These are phyloP conservation scores for Lactarius hatsudake DNA, from an alignment of 768 basidiomycete species.

Conservation along the genomic window DNA sequence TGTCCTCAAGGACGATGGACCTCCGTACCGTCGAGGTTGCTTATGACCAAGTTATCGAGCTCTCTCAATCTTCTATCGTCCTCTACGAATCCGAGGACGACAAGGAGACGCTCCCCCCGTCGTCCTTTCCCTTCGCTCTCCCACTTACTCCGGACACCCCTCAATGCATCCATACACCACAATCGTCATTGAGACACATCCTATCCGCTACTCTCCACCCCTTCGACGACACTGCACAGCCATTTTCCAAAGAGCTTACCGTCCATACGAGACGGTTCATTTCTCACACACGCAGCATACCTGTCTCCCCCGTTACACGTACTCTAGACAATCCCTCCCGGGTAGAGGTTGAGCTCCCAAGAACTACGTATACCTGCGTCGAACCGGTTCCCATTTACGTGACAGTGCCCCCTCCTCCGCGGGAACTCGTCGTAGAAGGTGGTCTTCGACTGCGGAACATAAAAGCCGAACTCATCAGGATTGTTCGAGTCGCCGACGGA, in stretches of 20 bases:
- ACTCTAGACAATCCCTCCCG: conserved; percentile 59
- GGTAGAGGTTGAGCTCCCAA: conserved; percentile 68
- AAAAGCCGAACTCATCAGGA: conserved; percentile 71
- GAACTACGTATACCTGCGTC: conserved; percentile 65
- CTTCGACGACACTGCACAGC: conserved; percentile 37
- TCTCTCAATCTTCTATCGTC: conserved; percentile 53
- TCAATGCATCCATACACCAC: conserved; percentile 74
- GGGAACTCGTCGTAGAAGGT: conserved; percentile 61
- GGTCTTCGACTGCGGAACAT: conserved; percentile 79
- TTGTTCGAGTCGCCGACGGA: conserved; percentile 53
- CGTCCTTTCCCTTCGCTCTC: conserved; percentile 76
- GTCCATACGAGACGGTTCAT: conserved; percentile 77
- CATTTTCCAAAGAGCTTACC: conserved; percentile 52
- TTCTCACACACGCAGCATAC: conserved; percentile 56
- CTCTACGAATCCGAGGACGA: conserved; percentile 47
- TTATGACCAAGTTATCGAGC: conserved; percentile 62
- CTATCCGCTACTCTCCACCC: conserved; percentile 63
- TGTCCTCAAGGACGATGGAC: conserved; percentile 51
- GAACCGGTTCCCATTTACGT: conserved; percentile 80
- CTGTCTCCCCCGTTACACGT: conserved; percentile 57
- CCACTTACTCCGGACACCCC: conserved; percentile 78
- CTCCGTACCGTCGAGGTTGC: conserved; percentile 66
- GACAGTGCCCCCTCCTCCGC: conserved; percentile 71
- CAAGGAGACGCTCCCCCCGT: conserved; percentile 45
- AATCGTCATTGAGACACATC: conserved; percentile 68